Conservation (phyloP, 192 early-diverging fungal genomes). For the Coemansia sp. region DNA sequence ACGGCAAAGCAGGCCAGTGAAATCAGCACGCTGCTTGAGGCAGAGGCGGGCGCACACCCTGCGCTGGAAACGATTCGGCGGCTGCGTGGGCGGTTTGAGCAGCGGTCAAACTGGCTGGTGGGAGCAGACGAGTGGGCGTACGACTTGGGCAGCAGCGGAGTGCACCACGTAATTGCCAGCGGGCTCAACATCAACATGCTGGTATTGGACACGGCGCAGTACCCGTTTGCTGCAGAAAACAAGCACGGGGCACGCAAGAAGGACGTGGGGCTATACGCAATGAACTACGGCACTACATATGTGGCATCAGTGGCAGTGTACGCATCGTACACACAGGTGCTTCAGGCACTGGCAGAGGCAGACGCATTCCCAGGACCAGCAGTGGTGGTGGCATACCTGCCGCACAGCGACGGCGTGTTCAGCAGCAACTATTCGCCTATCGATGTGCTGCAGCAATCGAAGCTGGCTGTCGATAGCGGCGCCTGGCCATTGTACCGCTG, state of each 20-base stretch:
- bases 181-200: slow-evolving; percentile 87
- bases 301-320: slow-evolving; percentile 90
- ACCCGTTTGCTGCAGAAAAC: slow-evolving; percentile 57
- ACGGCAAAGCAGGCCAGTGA: slow-evolving; percentile 53
- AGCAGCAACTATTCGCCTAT: slow-evolving; percentile 60
- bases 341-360: slow-evolving; percentile 86
- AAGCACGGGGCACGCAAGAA: slow-evolving; percentile 75
- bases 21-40: slow-evolving; percentile 47
- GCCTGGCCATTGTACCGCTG: slow-evolving; percentile 95
- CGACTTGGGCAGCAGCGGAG: slow-evolving; percentile 83
- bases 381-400: slow-evolving; percentile 85
- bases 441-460: slow-evolving; percentile 80
- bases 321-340: slow-evolving; percentile 82
- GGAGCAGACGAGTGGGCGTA: slow-evolving; percentile 85
- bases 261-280: slow-evolving; percentile 92
- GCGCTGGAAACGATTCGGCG: slow-evolving; percentile 24
- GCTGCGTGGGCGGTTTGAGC: slow-evolving; percentile 46
- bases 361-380: slow-evolving; percentile 85
- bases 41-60: slow-evolving; percentile 22
- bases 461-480: slow-evolving; percentile 84
- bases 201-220: slow-evolving; percentile 83
- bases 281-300: slow-evolving; percentile 88
- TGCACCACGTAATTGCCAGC: slow-evolving; percentile 86
- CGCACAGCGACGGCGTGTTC: slow-evolving; percentile 54
- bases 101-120: slow-evolving; percentile 81